Percentiles rank a stretch among this genome's conserved stretches.
Conservation (phyloP, 2,329 filamentous ascomycete species). For the Trichoderma brevicompactum region DNA sequence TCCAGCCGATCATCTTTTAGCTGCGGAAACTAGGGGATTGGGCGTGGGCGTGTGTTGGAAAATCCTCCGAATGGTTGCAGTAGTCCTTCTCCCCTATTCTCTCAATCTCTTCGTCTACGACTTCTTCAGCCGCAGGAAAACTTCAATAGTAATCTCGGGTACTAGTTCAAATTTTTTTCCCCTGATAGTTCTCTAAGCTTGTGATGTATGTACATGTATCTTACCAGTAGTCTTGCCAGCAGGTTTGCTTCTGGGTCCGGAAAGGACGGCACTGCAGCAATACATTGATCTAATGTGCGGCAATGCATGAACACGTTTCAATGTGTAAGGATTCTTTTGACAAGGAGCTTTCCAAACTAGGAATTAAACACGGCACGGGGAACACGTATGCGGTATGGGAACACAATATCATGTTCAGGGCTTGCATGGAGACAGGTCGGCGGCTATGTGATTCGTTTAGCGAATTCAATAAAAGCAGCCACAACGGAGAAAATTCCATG, state of each 20-base stretch:
- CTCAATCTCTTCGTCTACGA: no score
- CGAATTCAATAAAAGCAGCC: conserved; percentile 21
- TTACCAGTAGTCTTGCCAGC: neutral
- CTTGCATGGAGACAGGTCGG: neutral
- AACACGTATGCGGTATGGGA: neutral
- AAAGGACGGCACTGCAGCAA: neutral
- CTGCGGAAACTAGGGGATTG: conserved; percentile 10
- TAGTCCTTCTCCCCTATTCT: neutral
- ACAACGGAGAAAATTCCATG: conserved; percentile 13
- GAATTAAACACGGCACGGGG: neutral
- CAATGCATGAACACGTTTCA: conserved; percentile 28
- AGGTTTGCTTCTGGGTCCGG: neutral
- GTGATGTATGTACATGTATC: neutral
- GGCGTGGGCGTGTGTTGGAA: conserved; percentile 2
- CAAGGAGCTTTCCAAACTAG: neutral
- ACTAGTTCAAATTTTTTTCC: neutral
- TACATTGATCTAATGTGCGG: conserved; percentile 13
- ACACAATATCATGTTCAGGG: neutral
- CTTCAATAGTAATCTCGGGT: neutral
- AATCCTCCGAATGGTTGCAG: conserved; percentile 20
- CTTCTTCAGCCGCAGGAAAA: neutral
- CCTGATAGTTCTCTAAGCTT: neutral
- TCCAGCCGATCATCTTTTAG: conserved; percentile 9
- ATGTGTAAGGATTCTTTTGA: neutral
- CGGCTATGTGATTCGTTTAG: conserved; percentile 10